Evolutionary conservation across 371 early-diverging fungal genomes (phyloP).

Genomic region (Apophysomyces ossiformis): DNA sequence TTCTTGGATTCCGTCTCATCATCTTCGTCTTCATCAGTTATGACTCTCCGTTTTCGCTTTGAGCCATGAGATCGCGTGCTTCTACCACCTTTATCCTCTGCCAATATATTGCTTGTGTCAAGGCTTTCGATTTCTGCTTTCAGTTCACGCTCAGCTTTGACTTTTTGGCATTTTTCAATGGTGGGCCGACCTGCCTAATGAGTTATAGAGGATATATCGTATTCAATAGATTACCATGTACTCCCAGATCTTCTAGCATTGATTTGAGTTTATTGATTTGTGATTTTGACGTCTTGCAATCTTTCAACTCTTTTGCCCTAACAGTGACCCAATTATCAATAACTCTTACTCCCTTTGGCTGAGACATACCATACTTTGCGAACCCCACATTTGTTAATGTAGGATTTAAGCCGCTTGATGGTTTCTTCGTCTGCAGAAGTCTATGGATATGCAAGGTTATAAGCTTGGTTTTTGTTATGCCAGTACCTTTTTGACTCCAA

Average conservation of each 20-base stretch:
- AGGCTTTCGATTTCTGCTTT: constrained; percentile 44
- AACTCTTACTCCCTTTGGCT: not conserved
- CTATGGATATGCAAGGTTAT: not conserved
- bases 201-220: constrained; percentile 13
- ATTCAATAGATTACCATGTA: constrained; percentile 20
- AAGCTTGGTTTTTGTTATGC: constrained; percentile 3
- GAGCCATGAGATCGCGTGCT: constrained; percentile 15
- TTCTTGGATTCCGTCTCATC: constrained; percentile 25
- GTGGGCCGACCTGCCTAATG: constrained; percentile 36
- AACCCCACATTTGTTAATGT: constrained; percentile 50
- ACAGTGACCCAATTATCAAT: not conserved
- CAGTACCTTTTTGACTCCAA: not conserved
- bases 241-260: constrained; percentile 23
- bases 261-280: constrained; percentile 19
- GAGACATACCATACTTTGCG: constrained; percentile 43
- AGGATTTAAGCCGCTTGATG: constrained; percentile 46
- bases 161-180: constrained; percentile 46
- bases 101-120: constrained; percentile 38
- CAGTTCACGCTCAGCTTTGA: constrained; percentile 46
- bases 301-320: constrained; percentile 41
- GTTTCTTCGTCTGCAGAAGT: constrained; percentile 29
- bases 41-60: constrained; percentile 18
- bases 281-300: constrained; percentile 22
- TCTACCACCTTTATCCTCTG: constrained; percentile 15
- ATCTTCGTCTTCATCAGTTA: constrained; percentile 26